Evolutionary conservation across 129 eudicot genomes (phyloP).

Genomic region (Tagetes erecta): DNA sequence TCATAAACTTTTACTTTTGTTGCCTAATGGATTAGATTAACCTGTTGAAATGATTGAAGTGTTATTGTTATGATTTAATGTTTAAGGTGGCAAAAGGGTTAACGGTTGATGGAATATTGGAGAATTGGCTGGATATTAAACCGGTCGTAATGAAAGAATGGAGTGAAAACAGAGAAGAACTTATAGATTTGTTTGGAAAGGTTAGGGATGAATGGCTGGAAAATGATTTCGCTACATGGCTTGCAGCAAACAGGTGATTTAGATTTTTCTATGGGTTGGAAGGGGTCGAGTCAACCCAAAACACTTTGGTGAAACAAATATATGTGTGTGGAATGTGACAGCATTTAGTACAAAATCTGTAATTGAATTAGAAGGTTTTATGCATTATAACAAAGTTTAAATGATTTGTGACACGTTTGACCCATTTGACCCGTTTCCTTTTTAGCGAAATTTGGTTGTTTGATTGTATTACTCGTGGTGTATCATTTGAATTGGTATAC

Average conservation of each 20-base stretch:
- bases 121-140: conserved; percentile 67
- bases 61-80: conserved; percentile 31
- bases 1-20: conserved; percentile 7
- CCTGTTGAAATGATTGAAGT: background rate
- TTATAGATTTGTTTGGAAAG: conserved; percentile 81
- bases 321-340: background rate
- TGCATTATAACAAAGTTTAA: background rate
- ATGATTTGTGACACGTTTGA: background rate
- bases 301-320: background rate
- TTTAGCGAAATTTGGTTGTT: background rate
- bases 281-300: background rate
- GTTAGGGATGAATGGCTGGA: conserved; percentile 96
- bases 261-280: background rate
- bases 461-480: background rate
- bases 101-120: conserved; percentile 70
- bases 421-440: background rate
- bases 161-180: conserved; percentile 72
- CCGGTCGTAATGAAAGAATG: conserved; percentile 82
- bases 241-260: conserved; percentile 90
- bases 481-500: background rate
- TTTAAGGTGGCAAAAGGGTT: conserved; percentile 87
- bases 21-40: background rate
- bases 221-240: conserved; percentile 79
- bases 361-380: background rate
- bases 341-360: background rate